Evolutionary conservation across 2,329 filamentous ascomycete genomes (phyloP), one percentile per base, ranked within the genome.

Genomic region (Pezicula carpinea): DNA sequence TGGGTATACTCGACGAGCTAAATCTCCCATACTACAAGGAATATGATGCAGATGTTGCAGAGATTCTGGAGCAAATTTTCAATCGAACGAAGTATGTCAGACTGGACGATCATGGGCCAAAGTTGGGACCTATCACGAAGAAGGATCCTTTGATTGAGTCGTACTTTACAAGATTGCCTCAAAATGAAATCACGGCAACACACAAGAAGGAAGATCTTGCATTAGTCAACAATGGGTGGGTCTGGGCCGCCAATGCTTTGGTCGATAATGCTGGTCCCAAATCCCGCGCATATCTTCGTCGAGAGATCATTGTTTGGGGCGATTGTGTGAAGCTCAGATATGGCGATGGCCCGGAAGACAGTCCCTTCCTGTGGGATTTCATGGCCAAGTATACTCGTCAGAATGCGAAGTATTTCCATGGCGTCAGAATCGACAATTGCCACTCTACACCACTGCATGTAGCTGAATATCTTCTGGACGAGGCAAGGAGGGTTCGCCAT

Each of bases 271-370:
- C 93, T 23, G 95, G 95, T 0, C 86, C 90, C 0, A 75, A 87
- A 39, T 96, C 92, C 7, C 83, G 85, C 47, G 90, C 92, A n/a
- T 99, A 99, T 62, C 77, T 99, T n/a, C 82, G 89, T 44, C 82
- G 93, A 56, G 90, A 99, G 66, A 89, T 99, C 51, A 97, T 99
- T 56, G 87, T 96, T 23, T 99, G 93, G 93, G 91, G 92, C 13
- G 93, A 99, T 64, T 99, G 95, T 64, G 93, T 97, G 53, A 99
- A 99, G 72, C 77, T 99, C 44, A 84, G 93, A 15, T 99, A 97
- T 62, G 93, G 93, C 29, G 76, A 73, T 21, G 76, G 82, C 0
- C 87, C 85, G 0, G 70, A 91, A 44, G 93, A 97, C 64, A 97
- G 85, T 59, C 92, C 93, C 0, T 99, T 83, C 72, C 73, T 99